phyloP scores from a whole-genome alignment of 2,329 filamentous ascomycete genomes.

The Trichoderma atroviride region DNA sequence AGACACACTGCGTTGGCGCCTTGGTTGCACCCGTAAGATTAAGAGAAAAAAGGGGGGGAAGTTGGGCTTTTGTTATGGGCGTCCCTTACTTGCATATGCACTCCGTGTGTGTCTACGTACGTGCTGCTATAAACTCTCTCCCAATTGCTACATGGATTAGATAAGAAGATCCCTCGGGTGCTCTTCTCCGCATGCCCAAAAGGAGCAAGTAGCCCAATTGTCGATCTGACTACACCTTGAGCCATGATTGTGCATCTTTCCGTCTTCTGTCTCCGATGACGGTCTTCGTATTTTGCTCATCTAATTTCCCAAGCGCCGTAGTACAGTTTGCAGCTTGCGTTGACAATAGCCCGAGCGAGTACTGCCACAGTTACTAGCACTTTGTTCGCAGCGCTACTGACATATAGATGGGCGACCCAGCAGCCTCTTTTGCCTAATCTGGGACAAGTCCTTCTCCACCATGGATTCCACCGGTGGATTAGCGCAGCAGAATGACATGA shows the following conservation, averaged over 20 bases:
- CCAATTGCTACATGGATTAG: neutral
- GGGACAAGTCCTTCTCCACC: conserved; percentile 22
- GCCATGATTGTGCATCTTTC: neutral
- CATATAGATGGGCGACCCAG: neutral
- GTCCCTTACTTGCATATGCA: conserved; percentile 13
- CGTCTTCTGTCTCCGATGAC: neutral
- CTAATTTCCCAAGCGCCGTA: neutral
- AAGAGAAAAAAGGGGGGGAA: neutral
- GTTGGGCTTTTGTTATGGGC: neutral
- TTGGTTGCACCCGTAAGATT: neutral
- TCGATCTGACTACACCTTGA: neutral
- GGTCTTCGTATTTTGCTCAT: neutral
- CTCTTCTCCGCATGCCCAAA: neutral
- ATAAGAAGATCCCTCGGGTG: neutral
- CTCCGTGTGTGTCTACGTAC: neutral
- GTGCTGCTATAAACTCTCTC: neutral
- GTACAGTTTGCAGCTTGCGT: neutral
- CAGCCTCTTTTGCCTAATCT: conserved; percentile 24
- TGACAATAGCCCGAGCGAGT: neutral
- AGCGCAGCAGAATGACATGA: conserved; percentile 18
- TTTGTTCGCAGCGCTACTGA: neutral
- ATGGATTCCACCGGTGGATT: conserved; percentile 3
- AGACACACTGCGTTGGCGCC: conserved; percentile 12
- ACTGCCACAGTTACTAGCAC: neutral
- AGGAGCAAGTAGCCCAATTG: neutral